Percentiles rank a stretch among this genome's conserved stretches.
These are phyloP conservation scores for Rhodotorula sp. DNA, from an alignment of 1,284 basidiomycete species.

Conservation along the genomic window DNA sequence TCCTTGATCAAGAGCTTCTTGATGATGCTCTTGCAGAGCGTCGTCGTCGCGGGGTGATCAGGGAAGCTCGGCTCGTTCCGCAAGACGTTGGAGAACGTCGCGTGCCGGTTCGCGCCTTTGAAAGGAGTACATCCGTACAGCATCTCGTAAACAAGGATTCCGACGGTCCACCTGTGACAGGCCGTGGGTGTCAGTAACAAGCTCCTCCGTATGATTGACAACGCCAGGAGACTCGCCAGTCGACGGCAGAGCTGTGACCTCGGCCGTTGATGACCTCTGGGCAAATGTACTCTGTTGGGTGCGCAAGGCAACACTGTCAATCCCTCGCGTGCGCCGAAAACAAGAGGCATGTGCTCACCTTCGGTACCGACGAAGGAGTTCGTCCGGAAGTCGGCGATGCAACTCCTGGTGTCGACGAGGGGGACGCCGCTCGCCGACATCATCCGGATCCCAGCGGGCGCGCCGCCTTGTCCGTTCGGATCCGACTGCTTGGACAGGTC, in stretches of 20 bases:
- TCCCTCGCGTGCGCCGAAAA: too few relatives aligned
- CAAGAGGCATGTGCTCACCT: constrained; percentile 55
- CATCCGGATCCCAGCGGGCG: constrained; percentile 86
- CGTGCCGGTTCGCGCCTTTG: constrained; percentile 91
- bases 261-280: constrained; percentile 82
- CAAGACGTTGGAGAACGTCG: constrained; percentile 95
- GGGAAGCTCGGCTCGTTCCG: constrained; percentile 82
- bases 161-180: constrained; percentile 66
- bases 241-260: constrained; percentile 96
- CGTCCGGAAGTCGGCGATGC: constrained; percentile 95
- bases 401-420: constrained; percentile 92
- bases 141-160: constrained; percentile 99
- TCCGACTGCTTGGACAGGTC: constrained; percentile 95
- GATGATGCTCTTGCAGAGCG: constrained; percentile 82
- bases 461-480: constrained; percentile 58
- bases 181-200: not conserved
- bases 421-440: constrained; percentile 86
- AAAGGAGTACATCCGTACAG: constrained; percentile 79
- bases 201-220: not conserved
- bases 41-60: constrained; percentile 78
- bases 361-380: constrained; percentile 95
- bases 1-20: constrained; percentile 88
- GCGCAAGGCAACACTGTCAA: not conserved
- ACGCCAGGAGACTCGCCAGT: constrained; percentile 67
- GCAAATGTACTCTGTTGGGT: constrained; percentile 40